Percentiles rank a stretch among this genome's conserved stretches.
phyloP scores from a whole-genome alignment of 2,329 filamentous ascomycete genomes.

The Fusarium palustre region DNA sequence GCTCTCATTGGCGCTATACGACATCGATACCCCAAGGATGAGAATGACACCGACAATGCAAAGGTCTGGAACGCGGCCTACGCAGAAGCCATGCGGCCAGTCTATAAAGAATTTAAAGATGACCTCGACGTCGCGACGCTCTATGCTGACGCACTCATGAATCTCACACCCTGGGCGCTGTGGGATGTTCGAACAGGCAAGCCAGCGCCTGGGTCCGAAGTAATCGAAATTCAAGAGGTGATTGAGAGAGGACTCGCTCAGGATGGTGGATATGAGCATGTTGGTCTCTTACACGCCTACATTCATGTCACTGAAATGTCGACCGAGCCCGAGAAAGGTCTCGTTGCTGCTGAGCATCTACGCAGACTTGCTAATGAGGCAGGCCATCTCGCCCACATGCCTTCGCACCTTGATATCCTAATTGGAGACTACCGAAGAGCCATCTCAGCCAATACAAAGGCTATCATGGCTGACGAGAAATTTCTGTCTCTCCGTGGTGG shows the following conservation, averaged over 20 bases:
- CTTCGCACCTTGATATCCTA: slow-evolving; percentile 77
- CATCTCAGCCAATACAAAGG: slow-evolving; percentile 69
- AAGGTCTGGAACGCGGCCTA: slow-evolving; percentile 52
- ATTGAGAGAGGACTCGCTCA: slow-evolving; percentile 62
- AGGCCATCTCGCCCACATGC: slow-evolving; percentile 79
- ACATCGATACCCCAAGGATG: slow-evolving; percentile 67
- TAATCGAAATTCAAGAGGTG: slow-evolving; percentile 50
- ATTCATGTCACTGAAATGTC: slow-evolving; percentile 86
- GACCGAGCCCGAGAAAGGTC: slow-evolving; percentile 65
- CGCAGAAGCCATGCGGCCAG: slow-evolving; percentile 50
- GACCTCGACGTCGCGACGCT: slow-evolving; percentile 51
- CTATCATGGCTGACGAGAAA: slow-evolving; percentile 73
- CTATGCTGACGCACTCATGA: slow-evolving; percentile 57
- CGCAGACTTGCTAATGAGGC: slow-evolving; percentile 74
- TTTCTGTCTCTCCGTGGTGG: slow-evolving; percentile 68
- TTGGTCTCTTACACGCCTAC: slow-evolving; percentile 79
- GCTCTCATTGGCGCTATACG: slow-evolving; percentile 73
- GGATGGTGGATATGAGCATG: slow-evolving; percentile 62
- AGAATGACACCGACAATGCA: slow-evolving; percentile 56
- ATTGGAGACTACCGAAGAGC: slow-evolving; percentile 75
- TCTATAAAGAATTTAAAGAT: slow-evolving; percentile 50
- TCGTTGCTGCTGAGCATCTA: slow-evolving; percentile 70
- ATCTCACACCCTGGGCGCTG: slow-evolving; percentile 56
- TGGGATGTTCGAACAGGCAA: slow-evolving; percentile 54
- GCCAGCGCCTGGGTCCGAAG: slow-evolving; percentile 50